Evolutionary conservation across 495 filamentous ascomycete genomes (phyloP), one percentile per base, ranked within the genome.

Genomic region (Podospora comata): DNA sequence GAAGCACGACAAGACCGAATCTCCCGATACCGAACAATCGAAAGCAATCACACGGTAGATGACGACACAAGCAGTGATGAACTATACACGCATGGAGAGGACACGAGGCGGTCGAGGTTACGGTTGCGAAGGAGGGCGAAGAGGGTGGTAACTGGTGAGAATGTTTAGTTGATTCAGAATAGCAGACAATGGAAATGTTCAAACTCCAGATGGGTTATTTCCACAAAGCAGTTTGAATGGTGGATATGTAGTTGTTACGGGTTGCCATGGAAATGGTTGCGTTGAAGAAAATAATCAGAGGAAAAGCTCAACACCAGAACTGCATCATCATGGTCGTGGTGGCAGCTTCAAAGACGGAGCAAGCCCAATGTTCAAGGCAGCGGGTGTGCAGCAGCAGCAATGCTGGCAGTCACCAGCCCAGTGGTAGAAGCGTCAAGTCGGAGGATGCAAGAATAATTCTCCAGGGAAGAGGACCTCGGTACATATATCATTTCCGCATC

Each of bases 1-100:
- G 16, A 28, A 18, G 23, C 23, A 30, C 59, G 32, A 44, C 32
- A 5, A 27, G 61, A 20, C 27, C 16, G 61, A 20, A 48, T 39
- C 32, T 44, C 61, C 5, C 27, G 61, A 39, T 48, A 63, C 32
- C 27, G 30, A 18, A 19, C 61, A 11, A 32, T 16, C 16, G 30
- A 63, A 7, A 63, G 48, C 30, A 28, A 23, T n/a, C 4, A 9
- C 18, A 28, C 27, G 15, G 18, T 39, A 20, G 30, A 39, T 3
- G 61, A 63, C 20, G 61, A 63, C 20, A 44, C 61, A 6, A 63
- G 61, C 30, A 32, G 34, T 5, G 61, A 63, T 18, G 61, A 63
- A 32, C 5, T 63, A 11, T 63, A 44, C 34, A 63, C 61, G 3
- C 28, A 44, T 20, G 28, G 16, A 32, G 30, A 26, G 20, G 59